phyloP scores from a whole-genome alignment of 2,329 filamentous ascomycete genomes.

The Aspergillus sp. region DNA sequence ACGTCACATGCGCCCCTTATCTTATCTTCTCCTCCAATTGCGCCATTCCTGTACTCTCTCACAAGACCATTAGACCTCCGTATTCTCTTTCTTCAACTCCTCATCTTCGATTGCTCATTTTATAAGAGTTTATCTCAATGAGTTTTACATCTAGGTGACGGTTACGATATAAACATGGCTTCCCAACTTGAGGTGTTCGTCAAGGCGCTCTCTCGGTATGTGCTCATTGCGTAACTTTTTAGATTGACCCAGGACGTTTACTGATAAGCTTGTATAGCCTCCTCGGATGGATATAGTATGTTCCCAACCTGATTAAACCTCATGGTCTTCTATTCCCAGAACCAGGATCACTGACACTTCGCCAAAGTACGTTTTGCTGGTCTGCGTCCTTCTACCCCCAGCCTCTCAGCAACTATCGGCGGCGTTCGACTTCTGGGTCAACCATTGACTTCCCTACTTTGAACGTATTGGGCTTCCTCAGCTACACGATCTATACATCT shows the following conservation, averaged over 20 bases:
- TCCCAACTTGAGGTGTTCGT: conserved; percentile 32
- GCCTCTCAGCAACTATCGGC: conserved; percentile 70
- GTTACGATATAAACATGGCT: conserved; percentile 13
- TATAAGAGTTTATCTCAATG: background rate
- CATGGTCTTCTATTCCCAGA: background rate
- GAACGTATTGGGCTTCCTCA: conserved; percentile 59
- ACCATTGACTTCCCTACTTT: conserved; percentile 82
- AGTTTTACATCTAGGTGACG: too few species aligned
- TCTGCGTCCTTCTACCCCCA: conserved; percentile 92
- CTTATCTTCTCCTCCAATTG: conserved; percentile 11
- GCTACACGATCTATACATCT: conserved; percentile 69
- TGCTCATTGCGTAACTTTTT: background rate
- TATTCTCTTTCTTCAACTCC: conserved; percentile 1
- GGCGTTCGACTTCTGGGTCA: conserved; percentile 74
- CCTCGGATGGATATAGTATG: conserved; percentile 69
- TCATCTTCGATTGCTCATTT: background rate
- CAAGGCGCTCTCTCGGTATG: conserved; percentile 39
- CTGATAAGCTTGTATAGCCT: conserved; percentile 46
- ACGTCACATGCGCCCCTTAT: conserved; percentile 9
- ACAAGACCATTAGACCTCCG: background rate
- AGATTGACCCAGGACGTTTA: conserved; percentile 1
- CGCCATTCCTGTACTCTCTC: too few species aligned
- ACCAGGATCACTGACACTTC: background rate
- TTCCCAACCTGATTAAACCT: conserved; percentile 1
- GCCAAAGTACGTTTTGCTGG: conserved; percentile 61